Conservation (phyloP, 2,329 filamentous ascomycete species). For the Phyllosticta paracitricarpa region DNA sequence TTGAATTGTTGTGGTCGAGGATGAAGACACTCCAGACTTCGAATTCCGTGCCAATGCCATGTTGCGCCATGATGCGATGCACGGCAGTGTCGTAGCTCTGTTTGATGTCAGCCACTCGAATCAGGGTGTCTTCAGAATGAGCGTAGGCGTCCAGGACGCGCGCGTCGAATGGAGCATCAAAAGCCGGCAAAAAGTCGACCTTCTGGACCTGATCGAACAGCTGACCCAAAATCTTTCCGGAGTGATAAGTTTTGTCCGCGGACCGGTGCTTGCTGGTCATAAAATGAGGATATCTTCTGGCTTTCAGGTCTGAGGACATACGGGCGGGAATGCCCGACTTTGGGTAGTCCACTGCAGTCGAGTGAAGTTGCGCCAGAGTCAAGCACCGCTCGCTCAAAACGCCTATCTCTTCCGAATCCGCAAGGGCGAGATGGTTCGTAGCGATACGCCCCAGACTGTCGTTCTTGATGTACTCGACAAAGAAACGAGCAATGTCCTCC, state of each 20-base stretch:
- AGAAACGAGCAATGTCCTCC: slow-evolving; percentile 71
- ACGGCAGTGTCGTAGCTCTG: slow-evolving; percentile 65
- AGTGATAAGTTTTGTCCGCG: slow-evolving; percentile 49
- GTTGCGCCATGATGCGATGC: slow-evolving; percentile 72
- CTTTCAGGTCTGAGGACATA: slow-evolving; percentile 52
- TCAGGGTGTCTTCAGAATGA: slow-evolving; percentile 45
- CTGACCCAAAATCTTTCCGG: slow-evolving; percentile 62
- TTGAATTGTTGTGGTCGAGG: slow-evolving; percentile 60
- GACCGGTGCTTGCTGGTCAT: slow-evolving; percentile 58
- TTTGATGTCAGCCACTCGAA: slow-evolving; percentile 59
- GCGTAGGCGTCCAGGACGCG: slow-evolving; percentile 59
- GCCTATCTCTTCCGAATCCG: slow-evolving; percentile 54
- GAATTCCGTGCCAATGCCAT: slow-evolving; percentile 77
- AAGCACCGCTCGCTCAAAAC: slow-evolving; percentile 63
- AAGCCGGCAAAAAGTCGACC: slow-evolving; percentile 63
- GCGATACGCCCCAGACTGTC: slow-evolving; percentile 74
- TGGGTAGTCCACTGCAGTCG: slow-evolving; percentile 84
- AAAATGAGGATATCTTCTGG: slow-evolving; percentile 69
- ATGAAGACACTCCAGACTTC: slow-evolving; percentile 87
- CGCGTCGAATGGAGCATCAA: slow-evolving; percentile 62
- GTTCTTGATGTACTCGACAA: slow-evolving; percentile 87
- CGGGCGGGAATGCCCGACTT: slow-evolving; percentile 75
- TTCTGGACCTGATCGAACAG: slow-evolving; percentile 69
- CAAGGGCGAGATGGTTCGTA: slow-evolving; percentile 65
- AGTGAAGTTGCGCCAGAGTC: slow-evolving; percentile 69